phyloP scores from a whole-genome alignment of 805 yeast species.

The Lipomyces yamanashiensis region DNA sequence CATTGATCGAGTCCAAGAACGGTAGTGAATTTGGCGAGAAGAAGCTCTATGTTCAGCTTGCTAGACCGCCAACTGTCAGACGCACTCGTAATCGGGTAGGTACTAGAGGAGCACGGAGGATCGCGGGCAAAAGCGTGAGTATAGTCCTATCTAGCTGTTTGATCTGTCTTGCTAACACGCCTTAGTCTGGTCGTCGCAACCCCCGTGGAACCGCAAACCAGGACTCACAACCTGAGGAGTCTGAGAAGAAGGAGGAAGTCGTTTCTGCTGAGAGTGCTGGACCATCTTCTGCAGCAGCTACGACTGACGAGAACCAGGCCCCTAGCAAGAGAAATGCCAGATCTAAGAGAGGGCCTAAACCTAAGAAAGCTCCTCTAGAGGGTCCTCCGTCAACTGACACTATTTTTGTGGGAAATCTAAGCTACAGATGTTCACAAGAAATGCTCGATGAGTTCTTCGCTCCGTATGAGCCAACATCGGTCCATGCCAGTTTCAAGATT shows the following conservation, averaged over 20 bases:
- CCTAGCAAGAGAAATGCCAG: slow-evolving; percentile 10
- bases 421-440: slow-evolving; percentile 48
- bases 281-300: not conserved
- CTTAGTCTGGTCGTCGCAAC: too few species aligned
- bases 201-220: not conserved
- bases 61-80: slow-evolving; percentile 29
- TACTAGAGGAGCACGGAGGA: slow-evolving; percentile 12
- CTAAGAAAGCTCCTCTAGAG: slow-evolving; percentile 46
- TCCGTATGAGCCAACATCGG: slow-evolving; percentile 58
- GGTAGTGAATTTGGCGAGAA: slow-evolving; percentile 47
- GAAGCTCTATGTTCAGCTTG: slow-evolving; percentile 29
- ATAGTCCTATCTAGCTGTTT: not conserved
- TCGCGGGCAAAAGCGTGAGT: slow-evolving; percentile 13
- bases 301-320: slow-evolving; percentile 17
- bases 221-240: not conserved
- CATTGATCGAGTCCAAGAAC: slow-evolving; percentile 51
- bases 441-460: slow-evolving; percentile 39
- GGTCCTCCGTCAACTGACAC: slow-evolving; percentile 64
- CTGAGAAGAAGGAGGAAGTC: not conserved
- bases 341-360: slow-evolving; percentile 19
- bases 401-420: slow-evolving; percentile 65
- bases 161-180: not conserved
- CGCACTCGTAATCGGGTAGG: slow-evolving; percentile 15
- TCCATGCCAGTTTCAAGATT: slow-evolving; percentile 61
- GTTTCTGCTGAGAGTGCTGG: not conserved